A percentile compares a stretch with the other conserved stretches of the same genome.
phyloP scores from a whole-genome alignment of 1,284 basidiomycete species.

The Ustilago tritici region DNA sequence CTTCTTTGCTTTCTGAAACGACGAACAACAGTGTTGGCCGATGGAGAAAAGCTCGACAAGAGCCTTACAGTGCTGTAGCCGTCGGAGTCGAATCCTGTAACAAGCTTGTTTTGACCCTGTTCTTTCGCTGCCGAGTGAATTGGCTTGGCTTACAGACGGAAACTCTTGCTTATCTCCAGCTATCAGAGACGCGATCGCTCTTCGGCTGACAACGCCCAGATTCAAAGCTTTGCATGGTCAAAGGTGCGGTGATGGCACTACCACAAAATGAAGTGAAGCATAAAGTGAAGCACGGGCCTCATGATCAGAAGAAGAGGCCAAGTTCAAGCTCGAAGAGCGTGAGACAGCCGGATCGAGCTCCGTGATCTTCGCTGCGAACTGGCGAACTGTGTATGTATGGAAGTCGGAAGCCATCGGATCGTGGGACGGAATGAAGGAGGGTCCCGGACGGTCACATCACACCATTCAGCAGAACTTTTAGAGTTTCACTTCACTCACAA shows the following conservation, averaged over 20 bases:
- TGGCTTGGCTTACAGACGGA: neutral
- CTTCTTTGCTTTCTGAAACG: neutral
- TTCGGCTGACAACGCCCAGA: neutral
- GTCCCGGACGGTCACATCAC: conserved; percentile 12
- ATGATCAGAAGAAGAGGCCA: conserved; percentile 1
- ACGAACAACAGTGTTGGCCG: neutral
- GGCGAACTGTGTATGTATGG: too few relatives aligned
- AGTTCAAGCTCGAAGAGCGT: neutral
- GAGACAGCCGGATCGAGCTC: conserved; percentile 1
- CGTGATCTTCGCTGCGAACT: neutral
- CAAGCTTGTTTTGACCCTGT: neutral
- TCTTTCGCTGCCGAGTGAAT: neutral
- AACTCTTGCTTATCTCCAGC: conserved; percentile 2
- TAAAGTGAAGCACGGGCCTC: neutral
- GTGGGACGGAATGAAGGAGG: conserved; percentile 33
- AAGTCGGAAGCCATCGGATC: conserved; percentile 23
- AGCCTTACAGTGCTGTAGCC: neutral
- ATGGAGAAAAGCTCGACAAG: neutral
- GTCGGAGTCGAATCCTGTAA: neutral
- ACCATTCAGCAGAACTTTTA: neutral
- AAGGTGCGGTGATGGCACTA: neutral
- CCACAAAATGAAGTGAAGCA: neutral
- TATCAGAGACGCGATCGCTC: neutral
- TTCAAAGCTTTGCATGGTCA: neutral
- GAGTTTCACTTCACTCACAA: neutral